Percentiles rank a stretch among this genome's conserved stretches.
Conservation (phyloP, 306 rosid species). For the Pachyrhizus erosus region DNA sequence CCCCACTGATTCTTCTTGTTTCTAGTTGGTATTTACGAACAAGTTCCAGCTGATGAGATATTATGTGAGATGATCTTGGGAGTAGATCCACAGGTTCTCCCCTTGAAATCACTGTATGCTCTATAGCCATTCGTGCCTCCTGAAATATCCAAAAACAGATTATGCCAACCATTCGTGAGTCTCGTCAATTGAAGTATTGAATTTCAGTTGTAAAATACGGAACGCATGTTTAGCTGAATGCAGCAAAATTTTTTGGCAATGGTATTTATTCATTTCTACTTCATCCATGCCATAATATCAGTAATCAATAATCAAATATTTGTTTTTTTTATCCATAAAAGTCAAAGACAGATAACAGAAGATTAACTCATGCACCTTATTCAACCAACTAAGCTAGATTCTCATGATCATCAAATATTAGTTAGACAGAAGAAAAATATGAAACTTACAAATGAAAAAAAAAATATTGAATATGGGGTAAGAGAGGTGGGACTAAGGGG, state of each 20-base stretch:
- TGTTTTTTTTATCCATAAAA: no score
- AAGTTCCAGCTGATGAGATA: slow-evolving; percentile 73
- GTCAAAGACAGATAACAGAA: no score
- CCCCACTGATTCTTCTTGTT: slow-evolving; percentile 57
- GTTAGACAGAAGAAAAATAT: background rate
- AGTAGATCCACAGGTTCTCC: slow-evolving; percentile 80
- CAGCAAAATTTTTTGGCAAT: background rate
- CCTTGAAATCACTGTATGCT: slow-evolving; percentile 78
- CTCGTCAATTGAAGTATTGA: background rate
- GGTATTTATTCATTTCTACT: background rate
- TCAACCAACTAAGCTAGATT: no score
- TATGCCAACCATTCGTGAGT: background rate
- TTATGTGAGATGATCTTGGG: slow-evolving; percentile 69
- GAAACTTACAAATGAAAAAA: background rate
- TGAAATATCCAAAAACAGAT: slow-evolving; percentile 44
- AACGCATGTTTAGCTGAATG: background rate
- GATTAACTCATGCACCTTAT: no score
- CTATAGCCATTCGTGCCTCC: slow-evolving; percentile 95
- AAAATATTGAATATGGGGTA: background rate
- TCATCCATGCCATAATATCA: background rate
- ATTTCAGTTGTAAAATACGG: slow-evolving; percentile 9
- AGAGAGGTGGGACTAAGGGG: background rate
- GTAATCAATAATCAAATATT: slow-evolving; percentile 30
- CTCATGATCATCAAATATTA: background rate
- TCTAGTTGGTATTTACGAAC: slow-evolving; percentile 71